Evolutionary conservation across 1,284 basidiomycete genomes (phyloP).

Genomic region (Cutaneotrichosporon curvatum): DNA sequence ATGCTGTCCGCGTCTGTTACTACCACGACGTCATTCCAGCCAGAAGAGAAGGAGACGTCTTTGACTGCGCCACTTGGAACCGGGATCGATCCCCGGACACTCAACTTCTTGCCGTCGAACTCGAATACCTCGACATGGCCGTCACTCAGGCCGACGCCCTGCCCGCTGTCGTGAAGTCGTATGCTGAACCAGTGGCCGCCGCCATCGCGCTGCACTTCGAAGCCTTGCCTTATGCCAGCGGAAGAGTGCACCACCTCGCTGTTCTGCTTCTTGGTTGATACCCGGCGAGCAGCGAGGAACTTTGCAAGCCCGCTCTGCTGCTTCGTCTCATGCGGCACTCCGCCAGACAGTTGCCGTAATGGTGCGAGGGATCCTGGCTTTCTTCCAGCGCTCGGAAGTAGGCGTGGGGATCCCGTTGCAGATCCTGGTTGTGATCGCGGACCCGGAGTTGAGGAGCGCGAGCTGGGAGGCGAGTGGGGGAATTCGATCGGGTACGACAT

Average conservation of each 20-base stretch:
- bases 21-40: slow-evolving; percentile 19
- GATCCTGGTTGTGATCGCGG: too few species aligned
- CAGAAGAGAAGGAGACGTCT: slow-evolving; percentile 16
- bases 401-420: too few species aligned
- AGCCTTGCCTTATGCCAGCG: slow-evolving; percentile 29
- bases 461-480: slow-evolving; percentile 4
- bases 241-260: neutral
- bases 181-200: slow-evolving; percentile 32
- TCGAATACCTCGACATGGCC: slow-evolving; percentile 26
- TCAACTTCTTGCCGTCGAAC: slow-evolving; percentile 27
- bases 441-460: neutral
- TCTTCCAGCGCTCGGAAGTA: too few species aligned
- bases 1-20: slow-evolving; percentile 11
- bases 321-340: neutral
- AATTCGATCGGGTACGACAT: slow-evolving; percentile 35
- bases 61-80: neutral
- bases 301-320: slow-evolving; percentile 32
- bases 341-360: neutral
- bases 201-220: slow-evolving; percentile 35
- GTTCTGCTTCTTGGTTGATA: slow-evolving; percentile 1
- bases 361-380: neutral
- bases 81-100: slow-evolving; percentile 19
- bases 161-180: slow-evolving; percentile 19
- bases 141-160: slow-evolving; percentile 26
- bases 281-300: slow-evolving; percentile 24